phyloP scores from a whole-genome alignment of 257 asterid species.

The Cordia subcordata region DNA sequence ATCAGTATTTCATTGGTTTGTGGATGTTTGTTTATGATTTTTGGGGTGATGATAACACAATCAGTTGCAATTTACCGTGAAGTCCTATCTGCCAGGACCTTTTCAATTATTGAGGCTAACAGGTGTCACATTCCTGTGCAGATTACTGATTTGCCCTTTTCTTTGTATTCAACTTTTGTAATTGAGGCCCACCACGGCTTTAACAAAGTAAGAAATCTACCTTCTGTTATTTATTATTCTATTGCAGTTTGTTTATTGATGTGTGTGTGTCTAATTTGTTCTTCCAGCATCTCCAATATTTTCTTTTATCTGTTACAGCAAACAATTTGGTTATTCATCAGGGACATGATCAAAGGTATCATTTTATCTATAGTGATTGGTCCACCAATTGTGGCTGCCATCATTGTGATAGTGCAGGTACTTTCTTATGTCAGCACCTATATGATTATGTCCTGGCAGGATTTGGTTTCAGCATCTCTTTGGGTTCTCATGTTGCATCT shows the following conservation, averaged over 20 bases:
- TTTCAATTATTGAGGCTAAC: not conserved
- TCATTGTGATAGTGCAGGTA: constrained; percentile 90
- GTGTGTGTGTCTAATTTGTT: not conserved
- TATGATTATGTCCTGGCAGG: not conserved
- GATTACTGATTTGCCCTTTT: constrained; percentile 94
- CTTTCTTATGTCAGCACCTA: not conserved
- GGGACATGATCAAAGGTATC: constrained; percentile 89
- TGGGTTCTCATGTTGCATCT: not conserved
- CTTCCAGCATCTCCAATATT: not conserved
- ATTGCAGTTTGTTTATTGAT: not conserved
- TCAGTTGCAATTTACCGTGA: too few relatives aligned
- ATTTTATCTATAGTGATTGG: constrained; percentile 60
- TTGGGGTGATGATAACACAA: not conserved
- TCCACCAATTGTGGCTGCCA: constrained; percentile 97
- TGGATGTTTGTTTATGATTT: constrained; percentile 1
- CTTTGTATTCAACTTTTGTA: constrained; percentile 90
- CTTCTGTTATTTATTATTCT: constrained; percentile 4
- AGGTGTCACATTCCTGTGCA: constrained; percentile 23
- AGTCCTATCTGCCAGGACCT: too few relatives aligned
- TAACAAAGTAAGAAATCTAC: constrained; percentile 33
- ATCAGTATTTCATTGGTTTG: not conserved
- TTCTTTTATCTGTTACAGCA: constrained; percentile 49
- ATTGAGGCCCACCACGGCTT: constrained; percentile 97
- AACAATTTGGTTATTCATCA: constrained; percentile 77
- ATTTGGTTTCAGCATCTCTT: not conserved